A percentile compares a stretch with the other conserved stretches of the same genome.
Evolutionary conservation across 768 basidiomycete species (phyloP).

Genomic region (Pleurotus giganteus): DNA sequence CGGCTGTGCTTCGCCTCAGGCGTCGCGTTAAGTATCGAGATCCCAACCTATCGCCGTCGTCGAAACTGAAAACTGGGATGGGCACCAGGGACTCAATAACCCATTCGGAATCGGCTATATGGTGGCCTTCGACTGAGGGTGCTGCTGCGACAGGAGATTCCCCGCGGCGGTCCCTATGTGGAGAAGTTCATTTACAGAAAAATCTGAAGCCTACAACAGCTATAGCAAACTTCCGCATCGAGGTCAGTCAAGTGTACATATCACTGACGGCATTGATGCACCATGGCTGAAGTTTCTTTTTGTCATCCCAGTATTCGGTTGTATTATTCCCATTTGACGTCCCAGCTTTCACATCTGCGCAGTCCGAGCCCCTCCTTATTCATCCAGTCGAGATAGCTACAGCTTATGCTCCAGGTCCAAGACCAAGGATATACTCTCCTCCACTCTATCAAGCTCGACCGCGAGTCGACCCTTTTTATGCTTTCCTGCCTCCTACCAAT

Average conservation of each 20-base stretch:
- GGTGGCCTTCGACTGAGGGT: slow-evolving; percentile 28
- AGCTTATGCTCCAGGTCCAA: slow-evolving; percentile 24
- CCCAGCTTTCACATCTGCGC: slow-evolving; percentile 24
- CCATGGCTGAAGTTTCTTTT: background rate
- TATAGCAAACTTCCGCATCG: slow-evolving; percentile 36
- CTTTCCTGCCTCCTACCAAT: background rate
- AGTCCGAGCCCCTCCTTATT: slow-evolving; percentile 23
- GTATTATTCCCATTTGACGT: slow-evolving; percentile 35
- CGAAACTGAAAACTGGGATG: slow-evolving; percentile 4
- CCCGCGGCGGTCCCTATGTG: slow-evolving; percentile 24
- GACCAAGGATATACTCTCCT: slow-evolving; percentile 27
- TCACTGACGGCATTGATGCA: background rate
- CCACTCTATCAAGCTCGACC: slow-evolving; percentile 20
- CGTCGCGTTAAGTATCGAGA: slow-evolving; percentile 23
- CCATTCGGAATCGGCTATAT: slow-evolving; percentile 27
- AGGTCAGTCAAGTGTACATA: slow-evolving; percentile 23
- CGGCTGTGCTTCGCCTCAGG: slow-evolving; percentile 30
- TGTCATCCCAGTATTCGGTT: slow-evolving; percentile 32
- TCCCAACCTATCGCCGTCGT: slow-evolving; percentile 3
- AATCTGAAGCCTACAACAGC: slow-evolving; percentile 35
- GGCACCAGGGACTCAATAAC: slow-evolving; percentile 26
- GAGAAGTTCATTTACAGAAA: slow-evolving; percentile 34
- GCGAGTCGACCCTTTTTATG: background rate
- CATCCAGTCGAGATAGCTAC: slow-evolving; percentile 34
- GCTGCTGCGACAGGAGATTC: slow-evolving; percentile 6